Evolutionary conservation across 129 eudicot species (phyloP).

Genomic region (Escallonia herrerae): DNA sequence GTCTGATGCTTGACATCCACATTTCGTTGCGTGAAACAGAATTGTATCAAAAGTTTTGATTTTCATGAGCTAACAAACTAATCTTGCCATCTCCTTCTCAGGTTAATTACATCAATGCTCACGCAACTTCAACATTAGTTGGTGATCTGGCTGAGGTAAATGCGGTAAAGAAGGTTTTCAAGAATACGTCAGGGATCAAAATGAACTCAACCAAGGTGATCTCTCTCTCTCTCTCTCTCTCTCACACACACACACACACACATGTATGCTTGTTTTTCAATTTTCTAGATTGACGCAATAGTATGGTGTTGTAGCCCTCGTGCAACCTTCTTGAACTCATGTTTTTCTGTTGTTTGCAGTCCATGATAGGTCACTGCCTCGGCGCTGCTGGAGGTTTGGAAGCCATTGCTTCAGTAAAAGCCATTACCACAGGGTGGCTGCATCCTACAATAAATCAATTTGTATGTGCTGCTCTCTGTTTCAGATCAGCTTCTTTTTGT

Average conservation of each 20-base stretch:
- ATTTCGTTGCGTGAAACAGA: too few relatives aligned
- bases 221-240: background rate
- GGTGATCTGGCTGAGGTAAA: constrained; percentile 98
- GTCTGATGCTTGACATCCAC: too few relatives aligned
- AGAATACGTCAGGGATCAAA: constrained; percentile 76
- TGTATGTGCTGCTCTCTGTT: constrained; percentile 32
- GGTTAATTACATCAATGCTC: constrained; percentile 99
- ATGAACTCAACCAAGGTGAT: constrained; percentile 94
- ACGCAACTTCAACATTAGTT: constrained; percentile 91
- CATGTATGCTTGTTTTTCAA: background rate
- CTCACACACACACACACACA: background rate
- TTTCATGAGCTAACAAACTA: too few relatives aligned
- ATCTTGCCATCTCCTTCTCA: constrained; percentile 11
- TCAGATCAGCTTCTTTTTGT: background rate
- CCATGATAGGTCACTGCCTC: constrained; percentile 97
- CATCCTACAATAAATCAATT: constrained; percentile 96
- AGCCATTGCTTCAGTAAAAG: constrained; percentile 96
- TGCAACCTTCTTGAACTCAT: too few relatives aligned
- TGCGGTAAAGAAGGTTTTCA: constrained; percentile 94
- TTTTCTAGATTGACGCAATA: too few relatives aligned
- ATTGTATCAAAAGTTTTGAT: too few relatives aligned
- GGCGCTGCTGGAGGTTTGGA: constrained; percentile 99
- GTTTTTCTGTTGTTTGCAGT: constrained; percentile 36
- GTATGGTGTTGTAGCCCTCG: too few relatives aligned
- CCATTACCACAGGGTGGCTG: constrained; percentile 93